Percentiles rank a stretch among this genome's conserved stretches.
These are phyloP conservation scores for Torrubiellomyces zombiae DNA, from an alignment of 2,329 filamentous ascomycete genomes.

Conservation along the genomic window DNA sequence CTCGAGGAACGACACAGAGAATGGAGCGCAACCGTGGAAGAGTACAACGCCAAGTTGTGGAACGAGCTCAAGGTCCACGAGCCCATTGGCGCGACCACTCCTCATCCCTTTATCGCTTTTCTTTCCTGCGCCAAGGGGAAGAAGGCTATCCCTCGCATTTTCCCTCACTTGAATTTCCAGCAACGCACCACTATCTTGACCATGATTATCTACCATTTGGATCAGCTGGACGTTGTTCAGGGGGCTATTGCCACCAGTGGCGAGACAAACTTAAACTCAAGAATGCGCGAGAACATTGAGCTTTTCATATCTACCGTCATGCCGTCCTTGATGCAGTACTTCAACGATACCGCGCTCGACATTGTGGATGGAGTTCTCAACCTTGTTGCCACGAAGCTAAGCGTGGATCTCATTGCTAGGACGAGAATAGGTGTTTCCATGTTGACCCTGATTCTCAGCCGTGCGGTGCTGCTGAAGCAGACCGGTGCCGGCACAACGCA, in stretches of 20 bases:
- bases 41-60: slow-evolving; percentile 74
- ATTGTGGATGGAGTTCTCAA: slow-evolving; percentile 84
- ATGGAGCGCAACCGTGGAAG: slow-evolving; percentile 44
- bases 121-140: slow-evolving; percentile 91
- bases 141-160: slow-evolving; percentile 85
- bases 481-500: slow-evolving; percentile 51
- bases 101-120: slow-evolving; percentile 92
- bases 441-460: slow-evolving; percentile 84
- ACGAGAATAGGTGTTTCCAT: slow-evolving; percentile 81
- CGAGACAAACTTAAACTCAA: slow-evolving; percentile 53
- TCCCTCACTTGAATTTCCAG: slow-evolving; percentile 81
- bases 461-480: slow-evolving; percentile 85
- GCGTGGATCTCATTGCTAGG: slow-evolving; percentile 68
- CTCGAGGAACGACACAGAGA: slow-evolving; percentile 59
- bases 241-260: slow-evolving; percentile 59
- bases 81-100: slow-evolving; percentile 59
- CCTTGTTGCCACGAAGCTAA: slow-evolving; percentile 66
- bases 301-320: slow-evolving; percentile 79
- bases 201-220: slow-evolving; percentile 87
- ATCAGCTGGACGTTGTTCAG: slow-evolving; percentile 78
- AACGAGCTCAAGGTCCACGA: slow-evolving; percentile 79
- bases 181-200: slow-evolving; percentile 91
- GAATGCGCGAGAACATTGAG: slow-evolving; percentile 80
- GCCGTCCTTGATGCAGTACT: slow-evolving; percentile 74
- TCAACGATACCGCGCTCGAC: slow-evolving; percentile 78